phyloP scores from a whole-genome alignment of 257 asterid species.

The Solanum okadae region DNA sequence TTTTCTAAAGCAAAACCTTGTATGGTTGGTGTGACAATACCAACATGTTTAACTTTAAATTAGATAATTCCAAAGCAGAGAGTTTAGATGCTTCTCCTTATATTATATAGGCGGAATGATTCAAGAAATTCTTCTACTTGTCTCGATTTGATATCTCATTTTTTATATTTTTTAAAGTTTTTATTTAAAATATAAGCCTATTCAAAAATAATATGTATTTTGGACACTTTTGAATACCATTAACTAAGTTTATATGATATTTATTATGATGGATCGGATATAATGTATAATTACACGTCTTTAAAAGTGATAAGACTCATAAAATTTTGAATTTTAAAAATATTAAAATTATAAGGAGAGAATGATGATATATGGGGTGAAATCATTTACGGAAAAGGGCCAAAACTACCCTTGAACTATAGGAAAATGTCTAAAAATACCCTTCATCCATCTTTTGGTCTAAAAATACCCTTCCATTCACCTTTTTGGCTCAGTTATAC shows the following conservation, averaged over 20 bases:
- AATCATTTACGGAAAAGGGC: neutral
- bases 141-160: neutral
- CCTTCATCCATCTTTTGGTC: too few species aligned
- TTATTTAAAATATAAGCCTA: neutral
- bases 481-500: too few species aligned
- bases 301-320: neutral
- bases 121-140: neutral
- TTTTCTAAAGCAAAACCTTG: neutral
- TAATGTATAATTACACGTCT: neutral
- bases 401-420: too few species aligned
- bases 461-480: too few species aligned
- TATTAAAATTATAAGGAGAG: neutral
- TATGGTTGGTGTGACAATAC: neutral
- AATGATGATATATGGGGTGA: neutral
- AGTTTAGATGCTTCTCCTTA: neutral
- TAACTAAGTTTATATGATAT: neutral
- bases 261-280: neutral
- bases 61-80: neutral
- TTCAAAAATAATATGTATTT: neutral
- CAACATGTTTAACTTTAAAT: neutral
- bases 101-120: neutral
- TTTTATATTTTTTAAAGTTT: neutral
- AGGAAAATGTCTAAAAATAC: too few species aligned
- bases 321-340: neutral
- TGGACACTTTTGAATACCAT: neutral